These are phyloP conservation scores for Hypoxylon sp. DNA, from an alignment of 2,329 filamentous ascomycete genomes.

Conservation along the genomic window DNA sequence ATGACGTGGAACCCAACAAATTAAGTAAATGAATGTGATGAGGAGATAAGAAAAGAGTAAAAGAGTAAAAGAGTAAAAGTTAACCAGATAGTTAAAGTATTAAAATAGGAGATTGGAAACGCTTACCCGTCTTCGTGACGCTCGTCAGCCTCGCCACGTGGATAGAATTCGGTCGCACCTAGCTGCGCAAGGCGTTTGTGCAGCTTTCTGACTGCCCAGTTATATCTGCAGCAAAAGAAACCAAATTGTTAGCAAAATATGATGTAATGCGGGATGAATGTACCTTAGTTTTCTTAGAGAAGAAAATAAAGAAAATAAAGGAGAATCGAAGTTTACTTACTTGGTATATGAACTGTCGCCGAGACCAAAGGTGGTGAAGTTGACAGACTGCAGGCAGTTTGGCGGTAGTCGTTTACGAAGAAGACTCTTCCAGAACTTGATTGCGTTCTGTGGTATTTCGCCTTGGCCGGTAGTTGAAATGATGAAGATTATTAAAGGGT, in stretches of 20 bases:
- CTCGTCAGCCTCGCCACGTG: constrained; percentile 88
- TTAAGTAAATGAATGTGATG: too few relatives aligned
- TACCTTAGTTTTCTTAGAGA: too few relatives aligned
- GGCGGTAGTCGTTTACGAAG: constrained; percentile 79
- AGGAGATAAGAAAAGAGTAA: constrained; percentile 4
- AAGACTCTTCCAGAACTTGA: constrained; percentile 84
- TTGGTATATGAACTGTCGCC: constrained; percentile 95
- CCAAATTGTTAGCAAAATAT: constrained; percentile 17
- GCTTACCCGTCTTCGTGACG: constrained; percentile 83
- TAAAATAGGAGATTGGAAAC: background rate
- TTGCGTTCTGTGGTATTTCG: constrained; percentile 85
- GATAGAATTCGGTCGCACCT: constrained; percentile 78
- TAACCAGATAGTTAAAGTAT: background rate
- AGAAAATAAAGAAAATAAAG: constrained; percentile 2
- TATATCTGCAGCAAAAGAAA: constrained; percentile 67
- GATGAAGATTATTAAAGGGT: constrained; percentile 76
- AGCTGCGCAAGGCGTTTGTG: constrained; percentile 85
- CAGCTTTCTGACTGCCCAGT: constrained; percentile 90
- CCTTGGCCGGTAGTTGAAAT: constrained; percentile 95
- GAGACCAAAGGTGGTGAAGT: constrained; percentile 87
- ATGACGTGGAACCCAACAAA: too few relatives aligned
- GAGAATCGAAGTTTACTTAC: constrained; percentile 54
- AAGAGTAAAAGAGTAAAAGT: background rate
- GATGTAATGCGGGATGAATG: constrained; percentile 27
- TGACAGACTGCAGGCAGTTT: constrained; percentile 71